Evolutionary conservation across 768 basidiomycete species (phyloP), one percentile per base, ranked within the genome.

Genomic region (Termitomyces sp.): DNA sequence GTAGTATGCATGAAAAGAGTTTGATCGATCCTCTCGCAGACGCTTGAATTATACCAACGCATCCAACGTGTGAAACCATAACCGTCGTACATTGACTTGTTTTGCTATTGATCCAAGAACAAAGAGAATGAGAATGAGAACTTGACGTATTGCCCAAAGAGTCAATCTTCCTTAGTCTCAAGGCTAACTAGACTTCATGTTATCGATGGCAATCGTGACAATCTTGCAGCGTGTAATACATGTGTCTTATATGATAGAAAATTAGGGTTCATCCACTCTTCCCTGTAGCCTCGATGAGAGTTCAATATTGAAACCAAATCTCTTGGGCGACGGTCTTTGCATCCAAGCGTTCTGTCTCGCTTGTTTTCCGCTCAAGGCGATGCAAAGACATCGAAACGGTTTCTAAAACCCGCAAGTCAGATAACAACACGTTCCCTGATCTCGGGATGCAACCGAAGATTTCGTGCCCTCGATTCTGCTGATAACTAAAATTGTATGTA

Each of bases 171-270:
- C 7, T 7, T 12, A 28, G 48, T 30, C 22, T 11, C 11, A 30
- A 41, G n/a, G 10, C 30, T 30, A 40, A 15, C 26, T 19, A 40
- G n/a, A 11, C 22, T 28, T 32, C 11, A 28, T 51, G 5, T 64
- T 60, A 64, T 62, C 61, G 60, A 61, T 64, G 54, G 50, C 47
- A 55, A 57, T 62, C 59, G 50, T 45, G 50, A 54, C 44, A 45
- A 54, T 60, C 51, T 50, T 63, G 56, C 56, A 54, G 51, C 60
- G 58, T 65, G 64, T 58, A 53, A 8, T 53, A 59, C 64, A 60
- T 61, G 64, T 60, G 62, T 57, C 34, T 17, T 45, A 32, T 32
- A 32, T 32, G 2, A n/a, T n/a, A 28, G 28, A 38, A 26, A 52
- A 58, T 54, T 49, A 61, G 55, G 53, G 53, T 52, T 45, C 41